Conservation (phyloP, 2,329 filamentous ascomycete genomes). For the Fusarium sp. region DNA sequence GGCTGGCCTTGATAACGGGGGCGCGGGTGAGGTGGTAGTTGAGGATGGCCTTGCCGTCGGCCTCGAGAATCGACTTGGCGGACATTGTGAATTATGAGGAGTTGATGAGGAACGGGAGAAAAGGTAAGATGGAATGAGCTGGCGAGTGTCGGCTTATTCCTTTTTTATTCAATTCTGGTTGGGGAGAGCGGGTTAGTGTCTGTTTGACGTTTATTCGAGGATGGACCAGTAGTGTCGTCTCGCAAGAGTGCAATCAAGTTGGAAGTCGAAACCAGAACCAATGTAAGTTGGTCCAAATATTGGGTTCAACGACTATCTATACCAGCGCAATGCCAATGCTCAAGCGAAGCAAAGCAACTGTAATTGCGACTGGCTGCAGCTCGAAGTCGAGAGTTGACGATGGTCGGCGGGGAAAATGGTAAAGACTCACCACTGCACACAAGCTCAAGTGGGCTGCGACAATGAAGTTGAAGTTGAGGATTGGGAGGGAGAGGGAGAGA, state of each 20-base stretch:
- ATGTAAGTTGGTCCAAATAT: conserved; percentile 23
- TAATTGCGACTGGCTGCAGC: conserved; percentile 13
- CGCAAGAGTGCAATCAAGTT: conserved; percentile 30
- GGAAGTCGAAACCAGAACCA: conserved; percentile 21
- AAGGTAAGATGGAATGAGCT: conserved; percentile 40
- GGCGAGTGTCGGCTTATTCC: conserved; percentile 46
- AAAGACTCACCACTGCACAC: conserved; percentile 45
- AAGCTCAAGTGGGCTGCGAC: conserved; percentile 43
- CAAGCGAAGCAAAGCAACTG: conserved; percentile 17
- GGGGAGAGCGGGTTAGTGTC: conserved; percentile 31
- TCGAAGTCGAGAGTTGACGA: conserved; percentile 35
- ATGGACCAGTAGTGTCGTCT: conserved; percentile 24
- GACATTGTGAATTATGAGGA: conserved; percentile 55
- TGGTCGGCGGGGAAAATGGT: conserved; percentile 33
- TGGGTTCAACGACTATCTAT: conserved; percentile 23
- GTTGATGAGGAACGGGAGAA: conserved; percentile 38
- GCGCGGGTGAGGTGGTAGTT: conserved; percentile 99
- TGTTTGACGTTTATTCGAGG: conserved; percentile 11
- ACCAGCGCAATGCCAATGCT: conserved; percentile 9
- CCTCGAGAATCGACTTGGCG: conserved; percentile 96
- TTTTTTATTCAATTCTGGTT: conserved; percentile 43
- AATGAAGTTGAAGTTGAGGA: conserved; percentile 38
- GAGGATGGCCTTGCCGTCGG: conserved; percentile 99
- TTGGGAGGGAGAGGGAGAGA: conserved; percentile 36
- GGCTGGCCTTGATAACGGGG: conserved; percentile 96